Evolutionary conservation across 345 rosid genomes (phyloP).

Genomic region (Brassica nigra): DNA sequence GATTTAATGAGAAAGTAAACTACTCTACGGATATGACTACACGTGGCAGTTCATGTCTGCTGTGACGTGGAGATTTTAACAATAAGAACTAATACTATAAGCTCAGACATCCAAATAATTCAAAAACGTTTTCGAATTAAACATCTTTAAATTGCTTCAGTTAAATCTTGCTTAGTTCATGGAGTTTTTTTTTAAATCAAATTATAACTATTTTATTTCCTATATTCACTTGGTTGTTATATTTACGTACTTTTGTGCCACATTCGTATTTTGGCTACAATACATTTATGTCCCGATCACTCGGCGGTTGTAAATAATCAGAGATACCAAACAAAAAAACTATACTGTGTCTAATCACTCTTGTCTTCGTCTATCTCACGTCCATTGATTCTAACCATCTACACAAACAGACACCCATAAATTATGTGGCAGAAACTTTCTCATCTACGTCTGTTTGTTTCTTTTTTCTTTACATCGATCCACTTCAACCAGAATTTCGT

Average conservation of each 20-base stretch:
- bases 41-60: background rate
- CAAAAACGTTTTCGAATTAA: background rate
- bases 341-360: background rate
- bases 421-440: background rate
- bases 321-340: background rate
- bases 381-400: background rate
- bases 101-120: background rate
- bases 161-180: background rate
- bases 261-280: background rate
- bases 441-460: conserved; percentile 12
- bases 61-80: conserved; percentile 1
- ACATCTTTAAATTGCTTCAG: background rate
- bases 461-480: background rate
- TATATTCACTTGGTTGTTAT: conserved; percentile 7
- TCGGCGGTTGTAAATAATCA: background rate
- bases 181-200: background rate
- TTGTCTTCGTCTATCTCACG: background rate
- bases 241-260: background rate
- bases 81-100: background rate
- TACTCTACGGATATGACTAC: background rate
- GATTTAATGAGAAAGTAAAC: conserved; percentile 7
- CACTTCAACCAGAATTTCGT: background rate
- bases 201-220: conserved; percentile 6
- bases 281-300: conserved; percentile 5
- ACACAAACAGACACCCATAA: conserved; percentile 7